Conservation (phyloP, 306 rosid species). For the Pyrus communis region DNA sequence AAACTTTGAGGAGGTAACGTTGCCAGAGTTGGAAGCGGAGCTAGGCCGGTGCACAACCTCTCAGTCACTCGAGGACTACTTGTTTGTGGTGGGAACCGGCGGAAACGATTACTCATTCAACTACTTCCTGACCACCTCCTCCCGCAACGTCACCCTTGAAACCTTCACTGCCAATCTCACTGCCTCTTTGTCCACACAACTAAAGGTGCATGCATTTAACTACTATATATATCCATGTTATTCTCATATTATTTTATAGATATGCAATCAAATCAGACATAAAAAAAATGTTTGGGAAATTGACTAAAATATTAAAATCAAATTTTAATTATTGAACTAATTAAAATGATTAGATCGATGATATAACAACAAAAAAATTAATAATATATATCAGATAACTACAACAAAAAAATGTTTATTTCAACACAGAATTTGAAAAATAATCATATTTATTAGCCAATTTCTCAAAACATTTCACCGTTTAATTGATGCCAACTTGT, state of each 20-base stretch:
- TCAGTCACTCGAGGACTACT: slow-evolving; percentile 11
- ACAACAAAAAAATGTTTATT: no score
- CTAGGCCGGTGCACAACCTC: background rate
- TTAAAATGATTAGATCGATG: no score
- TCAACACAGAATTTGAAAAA: no score
- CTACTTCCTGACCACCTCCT: slow-evolving; percentile 23
- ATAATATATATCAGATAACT: no score
- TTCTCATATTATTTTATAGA: background rate
- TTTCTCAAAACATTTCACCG: no score
- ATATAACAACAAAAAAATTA: no score
- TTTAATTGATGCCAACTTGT: no score
- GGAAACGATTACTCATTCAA: slow-evolving; percentile 42
- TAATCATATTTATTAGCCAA: no score
- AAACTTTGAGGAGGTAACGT: slow-evolving; percentile 34
- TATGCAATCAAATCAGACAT: no score
- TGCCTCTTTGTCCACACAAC: slow-evolving; percentile 13
- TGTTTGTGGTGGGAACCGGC: slow-evolving; percentile 44
- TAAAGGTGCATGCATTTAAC: background rate
- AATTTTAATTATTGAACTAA: no score
- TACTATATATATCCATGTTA: background rate
- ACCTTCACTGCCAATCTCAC: slow-evolving; percentile 32
- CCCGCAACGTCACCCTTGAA: slow-evolving; percentile 9
- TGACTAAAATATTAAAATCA: no score
- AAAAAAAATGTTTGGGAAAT: no score
- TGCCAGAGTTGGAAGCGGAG: slow-evolving; percentile 26